These are phyloP conservation scores for Backusella macrospora DNA, from an alignment of 192 early-diverging fungal species.

Conservation along the genomic window DNA sequence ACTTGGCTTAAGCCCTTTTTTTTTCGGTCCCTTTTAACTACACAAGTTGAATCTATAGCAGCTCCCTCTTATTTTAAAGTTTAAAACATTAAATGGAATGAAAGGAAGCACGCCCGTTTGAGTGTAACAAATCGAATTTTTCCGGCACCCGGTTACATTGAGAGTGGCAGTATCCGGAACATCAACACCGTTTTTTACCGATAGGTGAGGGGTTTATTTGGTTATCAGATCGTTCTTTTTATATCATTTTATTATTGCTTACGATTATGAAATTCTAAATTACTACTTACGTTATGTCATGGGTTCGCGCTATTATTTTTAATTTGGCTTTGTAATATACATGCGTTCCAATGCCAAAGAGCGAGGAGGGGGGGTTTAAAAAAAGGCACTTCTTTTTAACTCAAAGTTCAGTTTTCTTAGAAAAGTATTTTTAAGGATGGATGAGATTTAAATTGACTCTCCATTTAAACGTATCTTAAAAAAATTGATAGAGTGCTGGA, in stretches of 20 bases:
- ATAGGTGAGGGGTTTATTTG: not conserved
- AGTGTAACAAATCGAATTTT: not conserved
- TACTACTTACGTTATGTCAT: not conserved
- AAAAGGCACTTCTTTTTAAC: too few relatives aligned
- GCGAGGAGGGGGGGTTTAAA: too few relatives aligned
- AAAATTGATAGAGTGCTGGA: too few relatives aligned
- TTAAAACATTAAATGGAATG: not conserved
- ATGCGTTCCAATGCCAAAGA: too few relatives aligned
- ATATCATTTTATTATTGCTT: not conserved
- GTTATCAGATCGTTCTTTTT: not conserved
- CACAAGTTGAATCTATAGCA: not conserved
- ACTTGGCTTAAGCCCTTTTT: too few relatives aligned
- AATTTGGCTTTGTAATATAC: not conserved
- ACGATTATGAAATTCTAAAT: not conserved
- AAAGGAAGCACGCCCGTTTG: not conserved
- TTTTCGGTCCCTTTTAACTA: not conserved
- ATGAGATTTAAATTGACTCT: too few relatives aligned
- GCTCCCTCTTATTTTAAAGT: not conserved
- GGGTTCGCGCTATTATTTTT: not conserved
- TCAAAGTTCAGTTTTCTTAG: too few relatives aligned
- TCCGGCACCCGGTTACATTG: not conserved
- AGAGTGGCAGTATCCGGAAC: not conserved
- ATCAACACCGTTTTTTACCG: not conserved
- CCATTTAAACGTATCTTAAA: too few relatives aligned
- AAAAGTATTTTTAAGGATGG: too few relatives aligned